Base-by-base conservation (phyloP, 2,329 filamentous ascomycete species). In the Ophiocordyceps australis region DNA sequence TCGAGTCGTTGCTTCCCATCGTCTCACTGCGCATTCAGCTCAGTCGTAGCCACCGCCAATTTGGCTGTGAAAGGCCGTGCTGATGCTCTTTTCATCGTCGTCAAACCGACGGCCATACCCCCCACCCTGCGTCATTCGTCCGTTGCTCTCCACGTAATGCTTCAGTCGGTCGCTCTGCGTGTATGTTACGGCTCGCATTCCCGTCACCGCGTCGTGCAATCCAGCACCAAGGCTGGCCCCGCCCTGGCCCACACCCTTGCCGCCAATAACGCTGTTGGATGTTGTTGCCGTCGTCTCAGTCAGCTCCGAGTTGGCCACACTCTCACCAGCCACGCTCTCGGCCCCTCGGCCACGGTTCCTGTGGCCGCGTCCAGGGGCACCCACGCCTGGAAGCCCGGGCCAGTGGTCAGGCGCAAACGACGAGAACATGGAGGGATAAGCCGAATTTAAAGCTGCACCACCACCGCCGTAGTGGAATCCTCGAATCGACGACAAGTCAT, bases 401-500 rank as follows among this genome's bases (percentile, higher is more conserved):
- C 89, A 98, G 39, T 69, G 65, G 38, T 95, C 86, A 8, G 73
- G 62, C 18, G 78, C 74, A 54, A 98, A 95, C 47, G 76, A 79
- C 29, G 82, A 83, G 52, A 98, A 98, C 77, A 94, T 92, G 12
- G 80, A 78, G 11, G 89, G 89, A 47, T 86, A 95, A 14, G 82
- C 80, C 18, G 46, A 45, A 30, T 50, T 52, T 17, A 91, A 62
- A n/a, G 75, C 77, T 19, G 79, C 78, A 20, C 83, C 83, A 28
- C 83, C 83, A 20, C 83, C 83, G 28, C 83, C 83, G 26, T 95
- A 69, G 1, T 83, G 75, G 23, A 83, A 93, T 24, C 83, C 85
- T 50, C 95, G 86, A 23, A 98, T 78, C 3, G 85, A 94, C 7
- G 86, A 95, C 21, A 93, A 83, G 48, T 98, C 89, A 41, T 98